Conservation (phyloP, 2,329 filamentous ascomycete genomes). For the Diplodia mutila region DNA sequence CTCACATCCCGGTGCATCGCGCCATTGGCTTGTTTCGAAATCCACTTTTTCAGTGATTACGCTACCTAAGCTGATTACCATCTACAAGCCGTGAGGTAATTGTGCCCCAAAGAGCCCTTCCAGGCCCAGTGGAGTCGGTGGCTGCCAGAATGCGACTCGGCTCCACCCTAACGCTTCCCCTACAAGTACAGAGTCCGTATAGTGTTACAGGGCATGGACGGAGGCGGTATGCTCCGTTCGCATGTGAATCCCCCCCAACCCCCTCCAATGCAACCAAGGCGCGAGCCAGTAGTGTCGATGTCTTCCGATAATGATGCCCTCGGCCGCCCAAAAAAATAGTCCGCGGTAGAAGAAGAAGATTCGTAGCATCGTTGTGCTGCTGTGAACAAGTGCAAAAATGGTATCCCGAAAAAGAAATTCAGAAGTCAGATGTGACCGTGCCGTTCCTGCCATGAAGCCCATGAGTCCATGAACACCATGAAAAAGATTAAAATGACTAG, state of each 20-base stretch:
- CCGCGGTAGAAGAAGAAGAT: constrained; percentile 37
- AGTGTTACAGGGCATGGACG: constrained; percentile 44
- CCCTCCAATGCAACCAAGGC: constrained; percentile 35
- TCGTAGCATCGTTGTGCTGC: constrained; percentile 42
- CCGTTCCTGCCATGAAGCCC: constrained; percentile 18
- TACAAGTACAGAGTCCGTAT: constrained; percentile 47
- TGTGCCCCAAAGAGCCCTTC: constrained; percentile 29
- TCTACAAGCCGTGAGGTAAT: constrained; percentile 38
- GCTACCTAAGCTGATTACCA: constrained; percentile 36
- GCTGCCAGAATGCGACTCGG: constrained; percentile 37
- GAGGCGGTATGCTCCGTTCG: constrained; percentile 31
- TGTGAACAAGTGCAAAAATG: constrained; percentile 33
- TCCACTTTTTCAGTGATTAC: constrained; percentile 38
- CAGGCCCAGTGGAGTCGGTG: constrained; percentile 27
- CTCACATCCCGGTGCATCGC: constrained; percentile 11
- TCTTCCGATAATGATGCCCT: constrained; percentile 8
- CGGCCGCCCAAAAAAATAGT: constrained; percentile 33
- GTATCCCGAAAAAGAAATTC: constrained; percentile 42
- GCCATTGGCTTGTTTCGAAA: constrained; percentile 19
- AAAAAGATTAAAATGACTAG: constrained; percentile 13
- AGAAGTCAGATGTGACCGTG: constrained; percentile 28
- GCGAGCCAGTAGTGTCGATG: constrained; percentile 40
- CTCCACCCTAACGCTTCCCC: constrained; percentile 33
- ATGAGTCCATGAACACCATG: constrained; percentile 16
- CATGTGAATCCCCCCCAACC: constrained; percentile 28